Base-by-base conservation (phyloP, 2,329 filamentous ascomycete species). In the Teratosphaeria nubilosa region DNA sequence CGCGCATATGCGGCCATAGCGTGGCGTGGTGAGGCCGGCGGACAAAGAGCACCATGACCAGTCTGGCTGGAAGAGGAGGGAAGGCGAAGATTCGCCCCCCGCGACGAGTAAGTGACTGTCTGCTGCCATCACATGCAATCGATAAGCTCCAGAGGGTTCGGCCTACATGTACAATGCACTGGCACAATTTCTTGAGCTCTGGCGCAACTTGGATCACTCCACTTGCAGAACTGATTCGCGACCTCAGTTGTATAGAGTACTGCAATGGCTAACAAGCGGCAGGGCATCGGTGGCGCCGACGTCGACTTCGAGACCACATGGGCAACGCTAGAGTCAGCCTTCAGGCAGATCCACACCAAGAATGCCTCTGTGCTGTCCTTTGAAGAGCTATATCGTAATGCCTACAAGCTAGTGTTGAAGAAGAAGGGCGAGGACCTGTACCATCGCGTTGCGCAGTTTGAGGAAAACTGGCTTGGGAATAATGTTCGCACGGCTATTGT, bases 371-470 rank as follows among this genome's bases (percentile, higher is more conserved):
- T 82, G 16, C 82, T 99, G 2, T 96, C 91, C 0, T 99, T 96
- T 76, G 94, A 99, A 73, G 88, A 95, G 68, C 82, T 99, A 0
- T 99, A 99, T 75, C 87, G 94, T 59, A 88, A 88, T 57, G 89
- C 90, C 5, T 99, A 99, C 75, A 92, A 94, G 72, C 89, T 97
- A 22, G 92, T 97, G 0, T 77, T 96, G 37, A 88, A 87, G 74
- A 95, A 92, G 75, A 87, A 91, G 65, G 91, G 91, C 27, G 84
- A 88, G 34, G 78, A 86, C 11, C 80, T 99, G 1, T 97, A 97
- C 73, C 82, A 87, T 5, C 80, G 82, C 10, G 91, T 97, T 54
- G 87, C 86, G 66, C 76, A 84, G 1, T 90, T 96, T 57, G 92
- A 97, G 73, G 82, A 86, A 66, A 76, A 84, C 62, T 96, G 92